phyloP scores from a whole-genome alignment of 371 early-diverging fungal genomes.

The Zychaea mexicana region DNA sequence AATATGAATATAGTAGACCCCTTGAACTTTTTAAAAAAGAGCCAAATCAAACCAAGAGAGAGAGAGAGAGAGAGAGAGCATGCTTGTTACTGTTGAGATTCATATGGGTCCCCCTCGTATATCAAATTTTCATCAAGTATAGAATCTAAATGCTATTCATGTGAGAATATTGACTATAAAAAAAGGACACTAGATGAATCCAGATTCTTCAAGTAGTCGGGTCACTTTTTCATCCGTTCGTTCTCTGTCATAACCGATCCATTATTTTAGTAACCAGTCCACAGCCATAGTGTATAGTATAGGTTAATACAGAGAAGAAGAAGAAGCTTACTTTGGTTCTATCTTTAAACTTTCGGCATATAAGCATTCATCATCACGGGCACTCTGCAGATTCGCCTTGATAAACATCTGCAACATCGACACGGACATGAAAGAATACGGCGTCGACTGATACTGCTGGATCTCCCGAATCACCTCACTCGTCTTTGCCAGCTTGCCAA shows the following conservation, averaged over 20 bases:
- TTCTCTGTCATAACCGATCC: constrained; percentile 39
- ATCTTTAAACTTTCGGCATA: constrained; percentile 78
- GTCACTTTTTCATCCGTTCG: constrained; percentile 83
- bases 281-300: too few species aligned
- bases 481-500: constrained; percentile 84
- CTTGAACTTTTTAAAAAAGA: too few species aligned
- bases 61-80: too few species aligned
- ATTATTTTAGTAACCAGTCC: background rate
- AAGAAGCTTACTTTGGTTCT: constrained; percentile 70
- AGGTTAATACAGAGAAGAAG: background rate
- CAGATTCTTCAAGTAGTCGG: constrained; percentile 73
- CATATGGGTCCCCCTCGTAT: background rate
- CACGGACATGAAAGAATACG: constrained; percentile 77
- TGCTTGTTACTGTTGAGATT: background rate
- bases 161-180: background rate
- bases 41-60: too few species aligned
- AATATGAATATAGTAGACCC: too few species aligned
- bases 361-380: constrained; percentile 54
- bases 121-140: too few species aligned
- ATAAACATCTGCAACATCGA: constrained; percentile 86
- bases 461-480: constrained; percentile 90
- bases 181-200: constrained; percentile 58
- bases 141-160: background rate
- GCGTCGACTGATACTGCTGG: constrained; percentile 83
- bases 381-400: constrained; percentile 50